Conservation (phyloP, 768 basidiomycete species). For the Naganishia friedmannii region DNA sequence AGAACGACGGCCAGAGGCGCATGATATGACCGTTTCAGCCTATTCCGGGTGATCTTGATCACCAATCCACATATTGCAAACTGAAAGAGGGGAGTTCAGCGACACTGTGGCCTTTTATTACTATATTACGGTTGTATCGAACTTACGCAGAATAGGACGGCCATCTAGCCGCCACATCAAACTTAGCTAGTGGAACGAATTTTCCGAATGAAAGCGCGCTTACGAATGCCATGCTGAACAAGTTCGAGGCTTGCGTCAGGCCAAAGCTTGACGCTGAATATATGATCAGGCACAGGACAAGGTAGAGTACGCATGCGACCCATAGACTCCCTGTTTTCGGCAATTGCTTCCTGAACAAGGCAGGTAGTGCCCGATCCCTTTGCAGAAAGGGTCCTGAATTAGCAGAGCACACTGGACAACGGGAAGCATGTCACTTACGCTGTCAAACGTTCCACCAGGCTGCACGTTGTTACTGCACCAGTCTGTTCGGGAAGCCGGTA, state of each 20-base stretch:
- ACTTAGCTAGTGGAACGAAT: constrained; percentile 32
- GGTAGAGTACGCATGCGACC: constrained; percentile 59
- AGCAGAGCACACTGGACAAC: constrained; percentile 45
- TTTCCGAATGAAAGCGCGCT: neutral
- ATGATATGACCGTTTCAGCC: constrained; percentile 12
- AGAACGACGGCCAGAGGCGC: constrained; percentile 15
- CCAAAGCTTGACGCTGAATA: constrained; percentile 62
- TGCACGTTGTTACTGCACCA: constrained; percentile 24
- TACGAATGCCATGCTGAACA: constrained; percentile 41
- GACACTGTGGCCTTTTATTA: constrained; percentile 16
- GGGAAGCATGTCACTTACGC: constrained; percentile 62
- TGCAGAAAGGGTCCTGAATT: neutral
- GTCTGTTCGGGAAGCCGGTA: constrained; percentile 22
- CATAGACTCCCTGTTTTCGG: constrained; percentile 60
- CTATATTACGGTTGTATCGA: neutral
- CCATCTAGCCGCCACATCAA: constrained; percentile 8
- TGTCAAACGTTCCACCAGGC: constrained; percentile 23
- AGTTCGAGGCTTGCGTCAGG: constrained; percentile 36
- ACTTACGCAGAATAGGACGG: constrained; percentile 27
- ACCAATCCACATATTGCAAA: constrained; percentile 34
- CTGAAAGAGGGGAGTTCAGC: constrained; percentile 41
- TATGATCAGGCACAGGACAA: constrained; percentile 57
- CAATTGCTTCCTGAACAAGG: constrained; percentile 56
- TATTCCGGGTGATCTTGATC: constrained; percentile 27
- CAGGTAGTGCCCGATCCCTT: constrained; percentile 63